Percentiles rank a stretch among this genome's conserved stretches.
Evolutionary conservation across 306 rosid genomes (phyloP).

Genomic region (Lupinus albus): DNA sequence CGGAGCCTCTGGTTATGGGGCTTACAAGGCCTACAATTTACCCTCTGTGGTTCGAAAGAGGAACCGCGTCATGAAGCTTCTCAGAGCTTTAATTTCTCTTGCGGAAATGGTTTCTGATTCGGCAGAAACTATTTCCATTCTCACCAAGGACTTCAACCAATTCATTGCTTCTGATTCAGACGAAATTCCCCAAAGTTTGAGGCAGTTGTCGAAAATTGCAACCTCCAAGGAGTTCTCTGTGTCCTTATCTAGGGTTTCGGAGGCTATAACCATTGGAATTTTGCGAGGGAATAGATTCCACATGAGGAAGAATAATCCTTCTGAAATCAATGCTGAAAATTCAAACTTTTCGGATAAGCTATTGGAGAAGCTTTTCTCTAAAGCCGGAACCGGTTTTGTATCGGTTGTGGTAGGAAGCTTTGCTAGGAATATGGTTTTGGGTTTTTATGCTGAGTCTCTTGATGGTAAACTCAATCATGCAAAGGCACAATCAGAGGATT

Average conservation of each 20-base stretch:
- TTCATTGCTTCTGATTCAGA: conserved; percentile 74
- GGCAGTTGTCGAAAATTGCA: conserved; percentile 73
- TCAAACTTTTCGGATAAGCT: conserved; percentile 50
- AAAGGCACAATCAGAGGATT: conserved; percentile 32
- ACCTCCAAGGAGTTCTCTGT: conserved; percentile 63
- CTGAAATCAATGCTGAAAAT: conserved; percentile 30
- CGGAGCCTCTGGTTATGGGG: conserved; percentile 77
- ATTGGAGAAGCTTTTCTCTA: conserved; percentile 63
- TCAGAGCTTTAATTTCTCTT: conserved; percentile 62
- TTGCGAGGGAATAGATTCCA: conserved; percentile 52
- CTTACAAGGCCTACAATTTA: conserved; percentile 58
- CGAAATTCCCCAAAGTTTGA: conserved; percentile 74
- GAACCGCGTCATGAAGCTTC: conserved; percentile 51
- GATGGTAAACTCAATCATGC: conserved; percentile 24
- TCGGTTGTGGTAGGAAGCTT: conserved; percentile 95
- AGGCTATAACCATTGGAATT: conserved; percentile 68
- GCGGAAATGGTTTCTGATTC: conserved; percentile 70
- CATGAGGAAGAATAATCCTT: conserved; percentile 19
- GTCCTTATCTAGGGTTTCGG: conserved; percentile 52
- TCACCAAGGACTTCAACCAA: conserved; percentile 67
- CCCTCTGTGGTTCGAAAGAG: conserved; percentile 67
- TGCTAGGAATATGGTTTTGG: conserved; percentile 82
- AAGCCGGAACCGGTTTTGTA: conserved; percentile 79
- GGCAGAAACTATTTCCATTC: conserved; percentile 55
- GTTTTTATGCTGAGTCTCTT: conserved; percentile 44